Conservation (phyloP, 495 filamentous ascomycete genomes). For the Barbatosphaeria neglecta region DNA sequence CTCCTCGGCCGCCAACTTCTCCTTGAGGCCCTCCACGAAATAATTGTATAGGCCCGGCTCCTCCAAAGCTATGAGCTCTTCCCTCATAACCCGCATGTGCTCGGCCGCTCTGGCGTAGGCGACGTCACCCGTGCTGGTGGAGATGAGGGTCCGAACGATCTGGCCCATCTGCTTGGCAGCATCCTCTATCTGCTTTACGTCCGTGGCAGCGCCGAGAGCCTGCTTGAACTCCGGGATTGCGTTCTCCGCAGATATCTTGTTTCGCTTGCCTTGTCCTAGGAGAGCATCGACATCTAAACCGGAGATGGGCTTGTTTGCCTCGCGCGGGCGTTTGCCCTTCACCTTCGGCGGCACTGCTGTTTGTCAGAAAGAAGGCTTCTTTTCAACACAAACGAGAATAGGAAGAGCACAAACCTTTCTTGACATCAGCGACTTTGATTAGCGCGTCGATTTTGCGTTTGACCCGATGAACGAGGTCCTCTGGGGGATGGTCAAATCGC, state of each 20-base stretch:
- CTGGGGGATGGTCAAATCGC: slow-evolving; percentile 63
- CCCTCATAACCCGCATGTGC: slow-evolving; percentile 62
- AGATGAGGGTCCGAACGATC: slow-evolving; percentile 60
- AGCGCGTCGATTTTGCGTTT: slow-evolving; percentile 50
- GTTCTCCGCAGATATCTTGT: slow-evolving; percentile 64
- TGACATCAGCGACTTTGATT: slow-evolving; percentile 62
- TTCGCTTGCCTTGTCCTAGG: slow-evolving; percentile 41
- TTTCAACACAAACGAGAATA: background rate
- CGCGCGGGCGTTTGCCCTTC: slow-evolving; percentile 58
- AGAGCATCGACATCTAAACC: slow-evolving; percentile 79
- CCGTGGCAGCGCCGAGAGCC: slow-evolving; percentile 50
- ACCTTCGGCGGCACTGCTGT: slow-evolving; percentile 68
- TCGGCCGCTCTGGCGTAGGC: slow-evolving; percentile 68
- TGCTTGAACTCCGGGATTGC: slow-evolving; percentile 90
- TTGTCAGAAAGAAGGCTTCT: slow-evolving; percentile 13
- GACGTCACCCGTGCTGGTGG: slow-evolving; percentile 59
- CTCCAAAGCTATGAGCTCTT: slow-evolving; percentile 66
- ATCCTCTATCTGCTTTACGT: slow-evolving; percentile 49
- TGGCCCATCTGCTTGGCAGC: slow-evolving; percentile 62
- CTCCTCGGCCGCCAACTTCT: slow-evolving; percentile 54
- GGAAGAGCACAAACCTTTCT: slow-evolving; percentile 53
- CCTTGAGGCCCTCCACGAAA: slow-evolving; percentile 59
- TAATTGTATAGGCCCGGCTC: slow-evolving; percentile 69
- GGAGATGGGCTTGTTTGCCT: slow-evolving; percentile 72
- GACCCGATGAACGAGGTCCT: slow-evolving; percentile 46